Evolutionary conservation across 2,329 filamentous ascomycete species (phyloP), one percentile per base, ranked within the genome.

Genomic region (Penicillium sp.): DNA sequence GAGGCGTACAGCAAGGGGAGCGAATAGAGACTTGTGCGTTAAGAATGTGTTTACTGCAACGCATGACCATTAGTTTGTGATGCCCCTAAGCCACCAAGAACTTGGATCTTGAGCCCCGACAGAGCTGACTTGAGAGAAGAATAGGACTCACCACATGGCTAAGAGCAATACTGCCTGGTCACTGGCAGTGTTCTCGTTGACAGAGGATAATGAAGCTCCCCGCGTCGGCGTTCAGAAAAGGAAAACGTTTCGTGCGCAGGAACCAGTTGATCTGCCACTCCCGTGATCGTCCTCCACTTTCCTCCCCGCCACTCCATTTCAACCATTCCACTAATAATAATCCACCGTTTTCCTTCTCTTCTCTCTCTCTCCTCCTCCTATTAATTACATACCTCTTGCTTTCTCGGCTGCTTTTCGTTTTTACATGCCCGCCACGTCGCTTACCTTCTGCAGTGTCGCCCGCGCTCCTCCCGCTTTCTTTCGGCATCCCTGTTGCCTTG

Each of bases 1-100:
- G 5, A 37, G 24, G 62, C 88, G 72, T 86, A 94, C 95, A 99
- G 85, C 95, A 99, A 65, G 93, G 91, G 60, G 93, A 95, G 72
- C 95, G 91, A 81, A 99, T 96, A 61, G 94, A 84, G 74, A 99
- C 95, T 82, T 99, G 95, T 66, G 94, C 95, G 84, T 99, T 99
- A 78, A 99, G 89, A 75, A 99, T 85, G 83, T 99, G 95, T 86
- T 98, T 98, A 85, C 95, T 97, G 71, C 24, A 51, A 40, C 45
- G 56, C 45, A 61, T 56, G 58, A 38, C 50, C 38, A 51, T 68
- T 68, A 70, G 68, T 49, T 57, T 50, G 45, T 30, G 44, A 42
- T 40, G 22, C 26, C 24, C 45, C 19, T 40, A 26, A 28, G 51
- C 58, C 22, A 53, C 35, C 3, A 10, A 19, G 15, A 19, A 35